These are phyloP conservation scores for Saururus chinensis DNA, from an alignment of 164 flowering plant species.

Conservation along the genomic window DNA sequence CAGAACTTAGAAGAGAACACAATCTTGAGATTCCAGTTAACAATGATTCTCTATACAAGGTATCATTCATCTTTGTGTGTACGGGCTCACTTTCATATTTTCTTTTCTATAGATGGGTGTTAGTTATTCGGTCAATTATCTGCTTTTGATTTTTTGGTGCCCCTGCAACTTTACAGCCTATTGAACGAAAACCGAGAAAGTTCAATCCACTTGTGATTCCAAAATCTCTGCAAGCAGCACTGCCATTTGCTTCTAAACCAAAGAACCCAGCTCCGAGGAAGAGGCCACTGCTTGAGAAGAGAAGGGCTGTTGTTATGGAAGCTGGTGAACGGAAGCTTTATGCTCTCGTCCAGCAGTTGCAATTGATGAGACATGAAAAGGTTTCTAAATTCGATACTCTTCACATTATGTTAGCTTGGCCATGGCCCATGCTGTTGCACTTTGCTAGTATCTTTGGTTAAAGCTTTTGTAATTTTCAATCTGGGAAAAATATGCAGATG, in stretches of 20 bases:
- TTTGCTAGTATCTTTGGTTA: background rate
- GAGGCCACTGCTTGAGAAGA: constrained; percentile 33
- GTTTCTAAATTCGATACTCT: constrained; percentile 17
- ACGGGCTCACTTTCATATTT: background rate
- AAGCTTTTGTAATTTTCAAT: no score
- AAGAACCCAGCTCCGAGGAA: constrained; percentile 36
- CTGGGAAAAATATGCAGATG: constrained; percentile 23
- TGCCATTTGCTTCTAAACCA: constrained; percentile 88
- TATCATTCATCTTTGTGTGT: constrained; percentile 5
- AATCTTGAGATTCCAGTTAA: constrained; percentile 67
- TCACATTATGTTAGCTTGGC: background rate
- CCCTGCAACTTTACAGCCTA: constrained; percentile 31
- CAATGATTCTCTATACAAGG: constrained; percentile 93
- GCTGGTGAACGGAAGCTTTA: constrained; percentile 52
- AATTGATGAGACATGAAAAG: constrained; percentile 53
- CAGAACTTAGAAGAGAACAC: constrained; percentile 65
- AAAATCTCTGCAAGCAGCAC: constrained; percentile 53
- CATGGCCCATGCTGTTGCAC: background rate
- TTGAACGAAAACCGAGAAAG: constrained; percentile 80
- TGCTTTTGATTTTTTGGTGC: background rate
- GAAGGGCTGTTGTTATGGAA: constrained; percentile 80
- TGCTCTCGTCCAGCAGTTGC: constrained; percentile 59
- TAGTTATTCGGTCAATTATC: background rate
- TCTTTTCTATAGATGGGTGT: background rate
- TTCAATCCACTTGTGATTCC: constrained; percentile 86